Percentiles rank a stretch among this genome's conserved stretches.
Evolutionary conservation across 2,329 filamentous ascomycete species (phyloP).

Genomic region (Pseudogymnoascus sp.): DNA sequence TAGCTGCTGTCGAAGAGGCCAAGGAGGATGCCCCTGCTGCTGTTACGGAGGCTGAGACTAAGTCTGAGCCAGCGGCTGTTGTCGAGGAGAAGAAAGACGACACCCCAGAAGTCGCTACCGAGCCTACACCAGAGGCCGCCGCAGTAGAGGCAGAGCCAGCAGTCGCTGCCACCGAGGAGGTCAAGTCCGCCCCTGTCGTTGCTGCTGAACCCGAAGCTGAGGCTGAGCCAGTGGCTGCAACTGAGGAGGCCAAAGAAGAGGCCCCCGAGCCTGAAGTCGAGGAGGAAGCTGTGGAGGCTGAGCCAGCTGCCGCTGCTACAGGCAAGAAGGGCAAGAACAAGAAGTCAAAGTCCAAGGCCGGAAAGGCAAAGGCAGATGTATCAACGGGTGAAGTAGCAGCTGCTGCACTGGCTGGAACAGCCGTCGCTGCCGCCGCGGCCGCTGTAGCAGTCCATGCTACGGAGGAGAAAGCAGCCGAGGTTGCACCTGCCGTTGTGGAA

Average conservation of each 20-base stretch:
- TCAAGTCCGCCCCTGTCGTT: not conserved
- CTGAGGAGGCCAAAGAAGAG: not conserved
- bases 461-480: constrained; percentile 19
- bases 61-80: not conserved
- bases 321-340: constrained; percentile 3
- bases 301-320: not conserved
- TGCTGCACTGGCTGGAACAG: not conserved
- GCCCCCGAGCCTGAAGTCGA: not conserved
- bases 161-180: not conserved
- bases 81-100: not conserved
- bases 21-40: not conserved
- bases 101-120: not conserved
- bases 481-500: not conserved
- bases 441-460: not conserved
- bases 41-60: not conserved
- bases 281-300: not conserved
- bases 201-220: not conserved
- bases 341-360: not conserved
- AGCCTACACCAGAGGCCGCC: not conserved
- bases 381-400: not conserved
- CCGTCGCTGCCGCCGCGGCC: not conserved
- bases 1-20: not conserved
- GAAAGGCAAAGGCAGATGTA: not conserved
- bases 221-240: not conserved
- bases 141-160: not conserved